phyloP scores from a whole-genome alignment of 352 stramenopile species.

The Globisporangium megalacanthum region DNA sequence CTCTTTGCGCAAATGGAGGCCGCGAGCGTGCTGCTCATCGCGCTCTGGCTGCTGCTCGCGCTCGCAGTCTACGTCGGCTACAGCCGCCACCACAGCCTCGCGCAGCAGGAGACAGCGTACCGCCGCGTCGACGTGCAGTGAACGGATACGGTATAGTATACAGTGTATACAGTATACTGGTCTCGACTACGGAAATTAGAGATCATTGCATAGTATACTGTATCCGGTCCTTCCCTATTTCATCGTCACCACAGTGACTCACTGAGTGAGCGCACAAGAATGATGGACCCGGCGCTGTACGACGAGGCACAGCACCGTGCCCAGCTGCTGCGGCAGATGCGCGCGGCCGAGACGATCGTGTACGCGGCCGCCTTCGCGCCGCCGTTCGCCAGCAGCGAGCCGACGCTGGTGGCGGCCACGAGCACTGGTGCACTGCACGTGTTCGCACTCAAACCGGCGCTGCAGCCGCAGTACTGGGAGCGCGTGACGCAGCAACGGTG shows the following conservation, averaged over 20 bases:
- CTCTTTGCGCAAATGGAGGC: conserved; percentile 78
- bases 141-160: not conserved
- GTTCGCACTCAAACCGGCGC: conserved; percentile 38
- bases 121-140: conserved; percentile 37
- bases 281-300: conserved; percentile 53
- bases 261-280: too few relatives aligned
- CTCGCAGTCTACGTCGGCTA: conserved; percentile 66
- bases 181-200: not conserved
- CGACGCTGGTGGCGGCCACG: conserved; percentile 58
- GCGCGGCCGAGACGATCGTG: conserved; percentile 40
- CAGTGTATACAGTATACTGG: not conserved
- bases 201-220: too few relatives aligned
- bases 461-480: conserved; percentile 48
- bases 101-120: conserved; percentile 61
- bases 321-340: conserved; percentile 49
- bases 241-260: too few relatives aligned
- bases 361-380: conserved; percentile 55
- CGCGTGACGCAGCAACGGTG: conserved; percentile 32
- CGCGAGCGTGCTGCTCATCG: conserved; percentile 53
- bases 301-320: conserved; percentile 47
- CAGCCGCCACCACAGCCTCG: conserved; percentile 65
- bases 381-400: conserved; percentile 16
- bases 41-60: conserved; percentile 63
- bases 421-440: conserved; percentile 58
- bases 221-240: too few relatives aligned